A percentile compares a stretch with the other conserved stretches of the same genome.
These are phyloP conservation scores for Solanum sparsipilum DNA, from an alignment of 257 asterid species.

Conservation along the genomic window DNA sequence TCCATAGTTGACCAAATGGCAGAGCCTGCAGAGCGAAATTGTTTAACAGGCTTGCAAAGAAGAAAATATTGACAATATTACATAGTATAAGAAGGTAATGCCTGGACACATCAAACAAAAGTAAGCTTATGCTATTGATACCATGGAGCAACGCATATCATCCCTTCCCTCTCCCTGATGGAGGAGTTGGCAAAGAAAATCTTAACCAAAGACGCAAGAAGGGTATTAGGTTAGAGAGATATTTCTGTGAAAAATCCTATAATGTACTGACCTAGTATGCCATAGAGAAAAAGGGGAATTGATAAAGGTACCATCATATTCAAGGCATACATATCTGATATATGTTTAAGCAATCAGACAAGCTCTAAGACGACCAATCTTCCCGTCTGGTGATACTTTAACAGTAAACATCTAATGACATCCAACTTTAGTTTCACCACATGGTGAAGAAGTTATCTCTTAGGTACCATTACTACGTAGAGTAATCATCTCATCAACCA, in stretches of 20 bases:
- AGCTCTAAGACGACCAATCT: neutral
- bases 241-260: neutral
- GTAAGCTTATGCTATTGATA: neutral
- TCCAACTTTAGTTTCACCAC: neutral
- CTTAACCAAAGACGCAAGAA: neutral
- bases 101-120: neutral
- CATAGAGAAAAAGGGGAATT: neutral
- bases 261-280: neutral
- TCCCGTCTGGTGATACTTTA: neutral
- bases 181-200: neutral
- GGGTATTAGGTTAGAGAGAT: neutral
- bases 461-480: neutral
- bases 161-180: neutral
- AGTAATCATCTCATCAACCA: neutral
- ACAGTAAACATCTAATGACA: neutral
- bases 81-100: neutral
- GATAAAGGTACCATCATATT: neutral
- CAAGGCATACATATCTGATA: neutral
- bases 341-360: neutral
- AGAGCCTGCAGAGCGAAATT: constrained; percentile 30
- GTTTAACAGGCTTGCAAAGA: neutral
- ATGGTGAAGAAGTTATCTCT: neutral
- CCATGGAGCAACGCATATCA: neutral
- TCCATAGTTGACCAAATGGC: constrained; percentile 55
- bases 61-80: neutral